Evolutionary conservation across 1,284 basidiomycete species (phyloP), one percentile per base, ranked within the genome.

Genomic region (Lignosus rhinocerotis): DNA sequence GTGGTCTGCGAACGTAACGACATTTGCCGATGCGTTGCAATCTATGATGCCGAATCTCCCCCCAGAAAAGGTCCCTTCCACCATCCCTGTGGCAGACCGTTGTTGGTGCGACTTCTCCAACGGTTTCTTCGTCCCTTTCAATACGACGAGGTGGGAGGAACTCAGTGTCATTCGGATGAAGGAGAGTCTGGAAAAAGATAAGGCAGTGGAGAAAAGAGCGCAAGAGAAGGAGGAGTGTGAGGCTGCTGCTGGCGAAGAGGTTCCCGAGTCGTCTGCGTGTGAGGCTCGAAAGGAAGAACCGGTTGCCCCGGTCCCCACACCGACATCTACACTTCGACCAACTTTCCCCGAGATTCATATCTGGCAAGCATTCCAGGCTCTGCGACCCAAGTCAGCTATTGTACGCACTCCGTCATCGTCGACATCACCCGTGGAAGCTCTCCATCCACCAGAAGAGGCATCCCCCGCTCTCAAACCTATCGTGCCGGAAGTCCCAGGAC

Each of bases 81-180:
- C 82, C 47, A 82, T 91, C 44, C 82, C 80, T 33, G 78, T 88
- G 1, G 76, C 80, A 4, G 90, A 92, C 66, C 84, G 89, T 44
- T 92, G 90, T 68, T 93, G 90, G 90, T 92, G 90, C 66, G 89
- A 92, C 67, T 73, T 89, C 63, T 79, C 81, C 38, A 73, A 76
- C 25, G 73, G 75, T 39, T 75, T 90, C 55, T 92, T 92, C 67
- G 82, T 88, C 59, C 86, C 88, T 8, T 90, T 85, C 72, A 88
- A 92, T 61, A 76, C 86, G 46, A 82, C 86, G 30, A 77, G 78
- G 44, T 92, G 90, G 90, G 90, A 92, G 68, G 71, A 74, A 58
- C 70, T 79, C 55, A 88, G 86, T 66, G 76, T 90, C 34, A 72
- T 78, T 58, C 76, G 75, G 48, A 67, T 84, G 47, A 72, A 69